These are phyloP conservation scores for Chaetothyriales sp. DNA, from an alignment of 2,329 filamentous ascomycete species.

Conservation along the genomic window DNA sequence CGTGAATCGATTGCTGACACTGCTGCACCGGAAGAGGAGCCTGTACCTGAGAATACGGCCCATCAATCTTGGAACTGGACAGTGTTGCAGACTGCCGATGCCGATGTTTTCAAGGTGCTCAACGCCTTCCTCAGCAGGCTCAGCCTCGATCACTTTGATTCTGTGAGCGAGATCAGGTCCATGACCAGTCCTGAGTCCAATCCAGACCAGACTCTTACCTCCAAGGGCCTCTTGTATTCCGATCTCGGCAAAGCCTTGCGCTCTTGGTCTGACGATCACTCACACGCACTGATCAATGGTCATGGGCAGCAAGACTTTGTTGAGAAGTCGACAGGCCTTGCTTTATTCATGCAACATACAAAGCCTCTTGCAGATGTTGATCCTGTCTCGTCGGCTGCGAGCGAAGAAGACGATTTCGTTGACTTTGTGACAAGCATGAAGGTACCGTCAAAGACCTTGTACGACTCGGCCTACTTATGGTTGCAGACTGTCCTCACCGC, in stretches of 20 bases:
- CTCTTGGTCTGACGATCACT: conserved; percentile 32
- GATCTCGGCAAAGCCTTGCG: conserved; percentile 31
- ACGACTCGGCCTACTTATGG: conserved; percentile 41
- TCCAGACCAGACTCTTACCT: neutral
- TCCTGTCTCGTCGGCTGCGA: conserved; percentile 25
- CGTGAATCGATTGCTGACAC: conserved; percentile 41
- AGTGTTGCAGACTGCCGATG: conserved; percentile 39
- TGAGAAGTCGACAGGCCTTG: conserved; percentile 34
- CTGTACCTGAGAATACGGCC: conserved; percentile 32
- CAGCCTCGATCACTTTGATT: conserved; percentile 22
- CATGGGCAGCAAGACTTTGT: conserved; percentile 35
- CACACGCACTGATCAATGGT: conserved; percentile 29
- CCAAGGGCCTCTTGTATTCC: conserved; percentile 20
- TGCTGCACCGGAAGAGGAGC: conserved; percentile 30
- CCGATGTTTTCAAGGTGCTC: conserved; percentile 41
- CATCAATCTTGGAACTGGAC: conserved; percentile 31
- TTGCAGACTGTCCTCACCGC: conserved; percentile 32
- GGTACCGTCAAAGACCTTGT: conserved; percentile 29
- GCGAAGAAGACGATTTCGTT: conserved; percentile 24
- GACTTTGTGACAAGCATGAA: conserved; percentile 34
- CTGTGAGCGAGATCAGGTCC: neutral
- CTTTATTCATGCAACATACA: conserved; percentile 43
- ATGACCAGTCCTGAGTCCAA: neutral
- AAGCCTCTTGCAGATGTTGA: conserved; percentile 30
- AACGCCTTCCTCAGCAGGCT: conserved; percentile 38